phyloP scores from a whole-genome alignment of 805 yeast genomes.

The Candida incommunis region DNA sequence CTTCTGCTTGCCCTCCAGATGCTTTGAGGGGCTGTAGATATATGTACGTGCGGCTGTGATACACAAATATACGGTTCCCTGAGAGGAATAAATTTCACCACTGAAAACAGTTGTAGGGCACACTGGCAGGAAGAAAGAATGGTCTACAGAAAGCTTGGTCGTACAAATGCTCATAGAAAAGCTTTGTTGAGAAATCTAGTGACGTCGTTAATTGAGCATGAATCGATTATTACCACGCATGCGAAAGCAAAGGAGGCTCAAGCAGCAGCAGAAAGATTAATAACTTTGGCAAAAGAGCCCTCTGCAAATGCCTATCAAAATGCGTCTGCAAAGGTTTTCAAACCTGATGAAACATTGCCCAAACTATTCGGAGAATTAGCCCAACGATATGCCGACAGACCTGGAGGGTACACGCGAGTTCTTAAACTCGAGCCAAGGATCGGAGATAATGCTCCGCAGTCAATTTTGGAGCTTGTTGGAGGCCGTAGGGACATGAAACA shows the following conservation, averaged over 20 bases:
- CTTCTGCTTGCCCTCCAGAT: too few species aligned
- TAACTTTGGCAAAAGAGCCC: constrained; percentile 40
- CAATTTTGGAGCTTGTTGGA: constrained; percentile 77
- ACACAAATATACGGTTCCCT: too few species aligned
- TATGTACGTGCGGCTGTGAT: too few species aligned
- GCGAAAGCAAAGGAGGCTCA: constrained; percentile 65
- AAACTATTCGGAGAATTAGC: constrained; percentile 54
- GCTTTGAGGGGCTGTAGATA: too few species aligned
- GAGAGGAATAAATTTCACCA: too few species aligned
- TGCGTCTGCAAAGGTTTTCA: constrained; percentile 11
- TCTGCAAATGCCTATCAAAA: constrained; percentile 5
- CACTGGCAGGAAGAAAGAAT: constrained; percentile 6
- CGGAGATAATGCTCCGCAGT: constrained; percentile 84
- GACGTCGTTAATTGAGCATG: constrained; percentile 54
- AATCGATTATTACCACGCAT: constrained; percentile 55
- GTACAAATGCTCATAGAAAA: constrained; percentile 37
- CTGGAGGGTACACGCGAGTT: constrained; percentile 78
- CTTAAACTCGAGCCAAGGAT: constrained; percentile 70
- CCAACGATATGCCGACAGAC: constrained; percentile 46
- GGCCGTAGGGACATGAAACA: constrained; percentile 55
- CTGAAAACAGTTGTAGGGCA: too few species aligned
- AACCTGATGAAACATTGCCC: constrained; percentile 38
- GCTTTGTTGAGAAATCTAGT: constrained; percentile 52
- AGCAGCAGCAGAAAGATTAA: constrained; percentile 45
- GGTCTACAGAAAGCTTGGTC: constrained; percentile 18